Evolutionary conservation across 345 rosid species (phyloP), one percentile per base, ranked within the genome.

Genomic region (Hypericum androsaemum): DNA sequence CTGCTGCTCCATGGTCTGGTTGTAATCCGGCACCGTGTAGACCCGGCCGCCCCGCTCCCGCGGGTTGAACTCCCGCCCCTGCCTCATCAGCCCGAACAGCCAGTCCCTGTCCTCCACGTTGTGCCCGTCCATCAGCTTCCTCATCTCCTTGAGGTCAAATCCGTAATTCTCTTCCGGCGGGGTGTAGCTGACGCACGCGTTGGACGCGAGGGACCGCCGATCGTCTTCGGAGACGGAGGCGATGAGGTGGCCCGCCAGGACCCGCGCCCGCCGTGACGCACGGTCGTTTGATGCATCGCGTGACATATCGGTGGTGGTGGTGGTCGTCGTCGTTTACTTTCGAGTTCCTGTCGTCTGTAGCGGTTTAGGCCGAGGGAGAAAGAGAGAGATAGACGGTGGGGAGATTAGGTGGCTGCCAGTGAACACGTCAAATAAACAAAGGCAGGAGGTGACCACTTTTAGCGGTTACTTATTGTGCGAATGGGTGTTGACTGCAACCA

Each of bases 1-100:
- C 65, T 90, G 98, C 52, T 84, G 95, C 74, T 84, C 98, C 96
- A 76, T 90, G 32, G 95, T 56, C 77, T 87, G 96, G 68, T 87
- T 87, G 47, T 70, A 87, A 60, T 87, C 94, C 7, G 96, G 88
- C 39, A 64, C 53, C 46, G 81, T 78, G 54, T 74, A 90, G n/a
- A 90, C 63, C 71, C 68, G 76, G 42, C 83, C 92, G 13, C 92
- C 98, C 40, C 70, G 67, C 60, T 69, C 65, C 38, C 61, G 69
- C n/a, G 84, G 88, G 63, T 84, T 84, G 66, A 90, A 90, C 61
- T 84, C 47, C 62, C 69, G 68, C 77, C 79, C 74, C 74, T 80
- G 89, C 64, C 53, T 64, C 65, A 90, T 79, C 5, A 90, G 56
- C 14, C 83, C 80, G 47, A 73, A 90, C 60, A 87, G 54, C 89